Percentiles rank a stretch among this genome's conserved stretches.
These are phyloP conservation scores for Jackrogersella minutella DNA, from an alignment of 495 filamentous ascomycete species.

Conservation along the genomic window DNA sequence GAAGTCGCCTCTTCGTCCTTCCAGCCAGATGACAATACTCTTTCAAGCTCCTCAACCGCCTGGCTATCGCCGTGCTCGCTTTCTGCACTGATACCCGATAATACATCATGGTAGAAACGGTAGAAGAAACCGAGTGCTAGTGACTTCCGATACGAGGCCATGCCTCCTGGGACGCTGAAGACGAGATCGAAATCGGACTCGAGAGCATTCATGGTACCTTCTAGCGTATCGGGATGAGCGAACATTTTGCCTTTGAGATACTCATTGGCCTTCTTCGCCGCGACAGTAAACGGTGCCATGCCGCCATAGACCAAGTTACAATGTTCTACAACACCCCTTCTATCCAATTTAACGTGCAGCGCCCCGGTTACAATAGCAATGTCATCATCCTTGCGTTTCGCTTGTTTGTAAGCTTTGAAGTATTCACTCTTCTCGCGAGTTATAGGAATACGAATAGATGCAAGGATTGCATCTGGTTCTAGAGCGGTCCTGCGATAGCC, in stretches of 20 bases:
- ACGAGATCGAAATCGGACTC: slow-evolving; percentile 85
- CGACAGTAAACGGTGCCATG: slow-evolving; percentile 87
- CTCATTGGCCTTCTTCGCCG: slow-evolving; percentile 75
- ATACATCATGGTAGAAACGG: slow-evolving; percentile 78
- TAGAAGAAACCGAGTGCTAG: slow-evolving; percentile 90
- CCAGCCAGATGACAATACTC: slow-evolving; percentile 68
- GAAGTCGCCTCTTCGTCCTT: slow-evolving; percentile 66
- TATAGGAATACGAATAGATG: slow-evolving; percentile 82
- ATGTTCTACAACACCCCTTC: slow-evolving; percentile 70
- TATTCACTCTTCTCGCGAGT: slow-evolving; percentile 72
- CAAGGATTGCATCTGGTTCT: slow-evolving; percentile 81
- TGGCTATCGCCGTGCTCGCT: slow-evolving; percentile 62
- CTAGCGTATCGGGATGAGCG: slow-evolving; percentile 80
- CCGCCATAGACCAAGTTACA: slow-evolving; percentile 86
- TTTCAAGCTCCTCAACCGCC: slow-evolving; percentile 70
- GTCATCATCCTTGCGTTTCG: slow-evolving; percentile 96
- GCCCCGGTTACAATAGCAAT: slow-evolving; percentile 94
- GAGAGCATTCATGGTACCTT: slow-evolving; percentile 85
- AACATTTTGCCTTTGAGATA: slow-evolving; percentile 80
- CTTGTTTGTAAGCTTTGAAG: slow-evolving; percentile 87
- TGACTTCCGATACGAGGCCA: slow-evolving; percentile 94
- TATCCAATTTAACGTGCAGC: slow-evolving; percentile 72
- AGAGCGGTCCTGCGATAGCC: slow-evolving; percentile 89
- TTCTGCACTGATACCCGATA: slow-evolving; percentile 55
- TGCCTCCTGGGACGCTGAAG: slow-evolving; percentile 91